phyloP scores from a whole-genome alignment of 306 rosid species.

The Dalbergia cochinchinensis region DNA sequence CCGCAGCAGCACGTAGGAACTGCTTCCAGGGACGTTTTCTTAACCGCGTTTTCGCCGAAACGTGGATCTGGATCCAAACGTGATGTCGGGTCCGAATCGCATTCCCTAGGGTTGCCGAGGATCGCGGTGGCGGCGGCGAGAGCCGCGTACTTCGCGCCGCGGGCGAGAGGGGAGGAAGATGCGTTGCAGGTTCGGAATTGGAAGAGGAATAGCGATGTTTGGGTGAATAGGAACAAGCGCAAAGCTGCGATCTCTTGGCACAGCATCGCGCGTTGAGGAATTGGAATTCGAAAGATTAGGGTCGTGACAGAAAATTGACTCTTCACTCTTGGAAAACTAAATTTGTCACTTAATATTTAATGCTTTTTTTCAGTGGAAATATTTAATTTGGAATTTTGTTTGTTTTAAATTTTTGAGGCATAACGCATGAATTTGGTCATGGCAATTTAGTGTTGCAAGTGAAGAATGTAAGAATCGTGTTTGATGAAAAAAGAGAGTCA shows the following conservation, averaged over 20 bases:
- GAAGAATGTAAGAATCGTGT: background rate
- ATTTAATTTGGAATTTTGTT: slow-evolving; percentile 28
- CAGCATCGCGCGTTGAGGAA: slow-evolving; percentile 34
- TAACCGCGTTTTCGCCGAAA: slow-evolving; percentile 50
- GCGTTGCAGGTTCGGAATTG: slow-evolving; percentile 54
- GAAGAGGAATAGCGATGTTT: slow-evolving; percentile 50
- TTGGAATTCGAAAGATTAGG: slow-evolving; percentile 4
- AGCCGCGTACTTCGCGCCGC: slow-evolving; percentile 30
- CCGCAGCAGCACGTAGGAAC: slow-evolving; percentile 43
- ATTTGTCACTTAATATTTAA: slow-evolving; percentile 12
- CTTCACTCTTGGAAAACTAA: slow-evolving; percentile 14
- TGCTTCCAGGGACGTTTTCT: slow-evolving; percentile 42
- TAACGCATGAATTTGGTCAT: slow-evolving; percentile 13
- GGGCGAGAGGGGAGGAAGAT: slow-evolving; percentile 32
- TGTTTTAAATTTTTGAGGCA: background rate
- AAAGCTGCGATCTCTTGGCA: slow-evolving; percentile 54
- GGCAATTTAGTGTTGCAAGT: slow-evolving; percentile 14
- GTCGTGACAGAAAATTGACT: background rate
- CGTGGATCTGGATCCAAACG: background rate
- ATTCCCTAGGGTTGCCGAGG: slow-evolving; percentile 46
- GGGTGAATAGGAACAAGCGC: slow-evolving; percentile 52
- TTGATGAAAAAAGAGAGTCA: background rate
- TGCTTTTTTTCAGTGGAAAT: background rate
- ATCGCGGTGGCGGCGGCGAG: slow-evolving; percentile 49
- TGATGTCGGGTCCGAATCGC: background rate